Base-by-base conservation (phyloP, 2,329 filamentous ascomycete genomes). In the Leptodontidium sp. region DNA sequence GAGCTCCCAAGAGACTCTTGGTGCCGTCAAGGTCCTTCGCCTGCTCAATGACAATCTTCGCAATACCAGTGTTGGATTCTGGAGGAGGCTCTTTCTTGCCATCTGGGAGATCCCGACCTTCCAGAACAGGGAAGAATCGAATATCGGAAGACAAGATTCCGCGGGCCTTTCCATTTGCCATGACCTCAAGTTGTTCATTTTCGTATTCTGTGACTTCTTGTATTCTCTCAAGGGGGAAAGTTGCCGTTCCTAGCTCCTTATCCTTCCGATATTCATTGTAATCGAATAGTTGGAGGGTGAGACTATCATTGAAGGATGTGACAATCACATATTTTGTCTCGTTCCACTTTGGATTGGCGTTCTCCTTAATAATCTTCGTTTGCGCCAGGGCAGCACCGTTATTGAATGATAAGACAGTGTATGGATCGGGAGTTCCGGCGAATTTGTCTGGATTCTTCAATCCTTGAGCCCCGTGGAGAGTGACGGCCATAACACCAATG, bases 211-310 rank as follows among this genome's bases (percentile, higher is more conserved):
- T 82, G 24, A 94, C 83, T 64, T 91, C 87, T 79, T 97, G 92
- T 0, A 99, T 82, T 70, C 91, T 88, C 73, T 98, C 94, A 40
- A 99, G 84, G 7, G 89, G 84, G 79, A 99, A 99, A 0, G 91
- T 94, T 0, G 94, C 93, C 26, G 90, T 87, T 65, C 95, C 96
- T 59, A 99, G 87, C 79, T 98, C 93, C 83, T 98, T 98, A 82
- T 98, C 94, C 82, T 98, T 99, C 73, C 96, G 90, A 80, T 92
- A 92, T 68, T 98, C 96, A 76, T 99, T 99, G 86, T 91, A 98
- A 80, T 99, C 96, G 76, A 90, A 97, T 38, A 97, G 80, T 66
- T 92, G 89, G 66, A 99, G 86, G 26, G 95, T 96, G 66, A 99
- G 85, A 35, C 91, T 87, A 78, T 99, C 96, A 68, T 92, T 92